These are phyloP conservation scores for Hyaloscypha hepaticicola DNA, from an alignment of 495 filamentous ascomycete genomes.

Conservation along the genomic window DNA sequence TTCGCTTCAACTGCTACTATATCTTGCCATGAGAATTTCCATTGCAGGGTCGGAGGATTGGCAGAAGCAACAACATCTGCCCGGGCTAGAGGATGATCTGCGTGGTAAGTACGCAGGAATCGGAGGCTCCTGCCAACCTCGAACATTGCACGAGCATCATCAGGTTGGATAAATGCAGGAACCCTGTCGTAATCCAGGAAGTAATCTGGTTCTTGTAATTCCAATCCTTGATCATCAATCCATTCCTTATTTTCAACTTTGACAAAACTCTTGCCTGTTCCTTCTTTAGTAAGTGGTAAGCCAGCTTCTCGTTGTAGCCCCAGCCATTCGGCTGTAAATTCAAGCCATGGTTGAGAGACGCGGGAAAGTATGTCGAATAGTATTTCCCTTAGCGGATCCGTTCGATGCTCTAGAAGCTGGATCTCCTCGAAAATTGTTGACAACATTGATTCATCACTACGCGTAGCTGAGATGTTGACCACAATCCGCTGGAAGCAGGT, in stretches of 20 bases:
- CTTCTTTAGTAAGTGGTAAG: conserved; percentile 45
- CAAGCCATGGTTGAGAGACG: conserved; percentile 68
- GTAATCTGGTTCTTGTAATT: conserved; percentile 55
- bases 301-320: conserved; percentile 61
- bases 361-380: conserved; percentile 64
- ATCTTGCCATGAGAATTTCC: conserved; percentile 75
- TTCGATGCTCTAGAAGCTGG: conserved; percentile 61
- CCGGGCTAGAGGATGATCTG: conserved; percentile 72
- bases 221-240: conserved; percentile 53
- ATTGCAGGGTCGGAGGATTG: conserved; percentile 59
- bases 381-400: conserved; percentile 59
- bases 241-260: conserved; percentile 55
- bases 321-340: conserved; percentile 73
- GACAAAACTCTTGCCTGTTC: conserved; percentile 55
- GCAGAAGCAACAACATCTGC: conserved; percentile 43
- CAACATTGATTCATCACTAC: conserved; percentile 66
- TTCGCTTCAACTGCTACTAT: conserved; percentile 62
- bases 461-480: conserved; percentile 47
- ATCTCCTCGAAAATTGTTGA: conserved; percentile 64
- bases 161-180: conserved; percentile 64
- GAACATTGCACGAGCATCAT: conserved; percentile 64
- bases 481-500: conserved; percentile 60
- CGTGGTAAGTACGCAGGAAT: conserved; percentile 68
- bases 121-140: conserved; percentile 77
- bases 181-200: conserved; percentile 58